Base-by-base conservation (phyloP, 495 filamentous ascomycete genomes). In the Daldinia loculata region DNA sequence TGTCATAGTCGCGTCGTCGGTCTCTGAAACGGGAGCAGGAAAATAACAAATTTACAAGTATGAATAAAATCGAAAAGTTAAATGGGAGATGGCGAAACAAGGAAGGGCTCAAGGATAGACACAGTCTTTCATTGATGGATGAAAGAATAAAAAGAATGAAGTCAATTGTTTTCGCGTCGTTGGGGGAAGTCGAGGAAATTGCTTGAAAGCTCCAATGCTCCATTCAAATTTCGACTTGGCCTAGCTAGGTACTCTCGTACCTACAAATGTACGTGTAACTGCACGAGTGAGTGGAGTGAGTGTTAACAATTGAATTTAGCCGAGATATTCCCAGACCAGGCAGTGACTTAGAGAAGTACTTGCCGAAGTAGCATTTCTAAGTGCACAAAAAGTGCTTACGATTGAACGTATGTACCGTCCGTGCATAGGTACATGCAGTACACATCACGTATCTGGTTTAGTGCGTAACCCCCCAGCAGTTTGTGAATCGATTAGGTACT, bases 1-100 rank as follows among this genome's bases (percentile, higher is more conserved):
- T 7, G 95, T 98, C 95, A 98, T 98, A 36, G 56, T 85, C 63
- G 34, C 63, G 53, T 53, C 19, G 41, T 57, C 17, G n/a, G 11
- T 39, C 17, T 61, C 12, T 39, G 17, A 11, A 52, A 58, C 24
- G 43, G 36, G 24, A 27, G 8, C 12, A 24, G 14, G 56, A 4
- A 59, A 26, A 14, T 36, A 32, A 56, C 7, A 45, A 58, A 22
- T 32, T 48, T 57, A 45, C 30, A 57, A 56, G 30, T 22, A 38
- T 19, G 38, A 52, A 26, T 39, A 26, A 41, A 52, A 53, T 29
- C 1, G 6, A 32, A 55, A 24, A 19, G 55, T 6, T n/a, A 51
- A 27, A 19, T 53, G 38, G 50, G 15, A 71, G 52, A 43, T 60
- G 43, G 38, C n/a, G 53, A 41, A 24, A 61, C 56, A 56, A 56